Conservation (phyloP, 164 flowering plant species). For the Cinnamomum chago region DNA sequence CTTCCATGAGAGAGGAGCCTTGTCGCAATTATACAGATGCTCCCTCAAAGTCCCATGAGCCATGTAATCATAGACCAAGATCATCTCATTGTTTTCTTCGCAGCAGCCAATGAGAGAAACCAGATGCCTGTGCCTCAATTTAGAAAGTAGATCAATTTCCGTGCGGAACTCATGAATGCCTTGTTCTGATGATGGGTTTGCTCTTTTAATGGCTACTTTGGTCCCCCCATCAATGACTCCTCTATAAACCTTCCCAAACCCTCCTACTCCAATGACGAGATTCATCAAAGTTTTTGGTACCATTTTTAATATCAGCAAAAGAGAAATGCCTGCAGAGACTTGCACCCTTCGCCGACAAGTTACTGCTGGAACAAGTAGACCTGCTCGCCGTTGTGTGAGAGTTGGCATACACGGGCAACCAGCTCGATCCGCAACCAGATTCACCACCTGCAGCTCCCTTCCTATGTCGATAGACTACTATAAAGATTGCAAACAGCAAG, state of each 20-base stretch:
- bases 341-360: constrained; percentile 29
- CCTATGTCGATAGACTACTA: constrained; percentile 14
- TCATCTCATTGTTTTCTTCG: constrained; percentile 24
- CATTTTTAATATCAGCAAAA: constrained; percentile 40
- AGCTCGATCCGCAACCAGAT: constrained; percentile 14
- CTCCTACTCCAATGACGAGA: constrained; percentile 61
- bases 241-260: constrained; percentile 58
- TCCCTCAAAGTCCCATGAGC: constrained; percentile 22
- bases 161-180: constrained; percentile 59
- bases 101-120: constrained; percentile 19
- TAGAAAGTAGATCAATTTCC: constrained; percentile 28
- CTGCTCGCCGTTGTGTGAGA: constrained; percentile 26
- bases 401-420: constrained; percentile 46
- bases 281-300: constrained; percentile 49
- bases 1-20: constrained; percentile 21
- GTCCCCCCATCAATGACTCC: constrained; percentile 48
- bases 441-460: constrained; percentile 2
- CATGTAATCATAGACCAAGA: constrained; percentile 29
- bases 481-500: constrained; percentile 34
- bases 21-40: constrained; percentile 19
- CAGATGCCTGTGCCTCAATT: constrained; percentile 17
- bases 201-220: constrained; percentile 58
- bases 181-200: constrained; percentile 65
- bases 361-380: constrained; percentile 33
- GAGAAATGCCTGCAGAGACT: constrained; percentile 48